A percentile compares a stretch with the other conserved stretches of the same genome.
These are phyloP conservation scores for Fusarium tjaetaba DNA, from an alignment of 2,329 filamentous ascomycete genomes.

Conservation along the genomic window DNA sequence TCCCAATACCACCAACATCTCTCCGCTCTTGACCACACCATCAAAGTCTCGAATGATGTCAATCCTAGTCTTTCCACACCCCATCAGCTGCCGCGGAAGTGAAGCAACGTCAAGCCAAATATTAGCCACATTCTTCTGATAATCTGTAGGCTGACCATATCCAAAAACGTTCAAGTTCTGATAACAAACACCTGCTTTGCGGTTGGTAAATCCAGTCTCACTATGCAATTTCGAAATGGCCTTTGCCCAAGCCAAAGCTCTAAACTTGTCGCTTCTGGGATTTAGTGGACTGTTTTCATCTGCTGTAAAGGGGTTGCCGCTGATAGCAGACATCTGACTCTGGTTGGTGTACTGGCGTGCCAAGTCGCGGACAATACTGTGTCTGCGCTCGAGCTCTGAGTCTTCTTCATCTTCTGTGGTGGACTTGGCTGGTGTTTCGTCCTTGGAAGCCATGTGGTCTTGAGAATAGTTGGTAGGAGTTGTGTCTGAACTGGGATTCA, in stretches of 20 bases:
- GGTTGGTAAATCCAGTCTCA: constrained; percentile 21
- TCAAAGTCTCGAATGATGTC: constrained; percentile 74
- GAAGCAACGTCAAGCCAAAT: constrained; percentile 61
- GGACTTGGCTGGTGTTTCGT: neutral
- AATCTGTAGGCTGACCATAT: constrained; percentile 74
- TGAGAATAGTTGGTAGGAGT: neutral
- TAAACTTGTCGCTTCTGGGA: constrained; percentile 46
- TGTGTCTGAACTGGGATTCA: constrained; percentile 1
- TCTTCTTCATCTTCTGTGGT: constrained; percentile 48
- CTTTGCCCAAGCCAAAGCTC: constrained; percentile 36
- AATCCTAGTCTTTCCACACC: constrained; percentile 63
- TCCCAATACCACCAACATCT: constrained; percentile 78
- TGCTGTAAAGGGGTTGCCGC: constrained; percentile 40
- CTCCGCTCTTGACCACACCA: constrained; percentile 71
- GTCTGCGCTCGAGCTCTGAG: constrained; percentile 47
- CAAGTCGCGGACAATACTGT: constrained; percentile 57
- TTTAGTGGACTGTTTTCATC: constrained; percentile 59
- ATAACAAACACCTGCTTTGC: constrained; percentile 67
- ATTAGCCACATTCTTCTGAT: constrained; percentile 72
- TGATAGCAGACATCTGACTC: constrained; percentile 58
- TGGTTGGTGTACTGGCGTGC: constrained; percentile 62
- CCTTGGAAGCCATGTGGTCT: neutral
- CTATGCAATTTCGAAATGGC: constrained; percentile 27
- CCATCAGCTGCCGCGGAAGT: constrained; percentile 60
- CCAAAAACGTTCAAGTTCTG: constrained; percentile 73